Evolutionary conservation across 352 stramenopile genomes (phyloP), one percentile per base, ranked within the genome.

Genomic region (Thalassiosira livingstoniorum): DNA sequence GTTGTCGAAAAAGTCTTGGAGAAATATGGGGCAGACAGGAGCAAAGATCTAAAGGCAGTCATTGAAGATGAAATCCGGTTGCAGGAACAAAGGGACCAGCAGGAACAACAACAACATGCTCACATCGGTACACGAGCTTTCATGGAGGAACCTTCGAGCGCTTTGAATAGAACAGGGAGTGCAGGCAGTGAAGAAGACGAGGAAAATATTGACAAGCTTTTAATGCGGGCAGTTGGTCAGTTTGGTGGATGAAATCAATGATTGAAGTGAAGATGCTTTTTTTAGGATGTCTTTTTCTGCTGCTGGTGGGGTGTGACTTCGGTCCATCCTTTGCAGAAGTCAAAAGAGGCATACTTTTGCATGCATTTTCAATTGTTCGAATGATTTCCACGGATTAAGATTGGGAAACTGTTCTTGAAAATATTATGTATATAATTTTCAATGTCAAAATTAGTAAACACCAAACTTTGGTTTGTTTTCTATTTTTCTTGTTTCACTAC

Each of bases 1-100:
- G n/a, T n/a, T n/a, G n/a, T n/a, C n/a, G n/a, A n/a, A n/a, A n/a
- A n/a, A n/a, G n/a, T 58, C 27, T 58, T 58, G 47, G 47, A 58
- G 47, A 58, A 58, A 58, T 58, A 58, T 58, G 47, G 47, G 11
- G 47, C 47, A 15, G 47, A 58, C 47, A 58, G 47, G 27, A 29
- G 47, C 21, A 4, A 58, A 5, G 47, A 58, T n/a, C 27, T 58
- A n/a, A 58, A 58, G 21, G 4, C 4, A 29, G 47, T 58, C 47
- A 58, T 58, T 29, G 47, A 58, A 27, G 27, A 58, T 29, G 47
- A 58, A 29, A 58, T 58, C 11, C 5, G 47, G 11, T 4, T 29
- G 27, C 47, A 58, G 27, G 47, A 58, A 23, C 4, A 58, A n/a
- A 23, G 10, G 27, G 27, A 58, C 47, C 47, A 58, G 27, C 11